Base-by-base conservation (phyloP, 2,329 filamentous ascomycete species). In the Microdochium bolleyi region DNA sequence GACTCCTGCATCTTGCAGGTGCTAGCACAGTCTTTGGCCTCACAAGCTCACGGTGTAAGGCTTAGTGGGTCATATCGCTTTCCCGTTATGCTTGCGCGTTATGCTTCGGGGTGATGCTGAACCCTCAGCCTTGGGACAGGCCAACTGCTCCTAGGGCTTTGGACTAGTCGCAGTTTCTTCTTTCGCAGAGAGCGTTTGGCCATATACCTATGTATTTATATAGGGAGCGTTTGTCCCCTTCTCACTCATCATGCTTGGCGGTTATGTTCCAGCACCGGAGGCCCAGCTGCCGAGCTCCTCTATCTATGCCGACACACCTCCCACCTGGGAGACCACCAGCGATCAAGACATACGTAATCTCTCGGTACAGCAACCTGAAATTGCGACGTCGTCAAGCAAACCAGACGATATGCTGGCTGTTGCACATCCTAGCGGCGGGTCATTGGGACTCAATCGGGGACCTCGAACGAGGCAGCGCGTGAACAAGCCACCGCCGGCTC, bases 401-500 rank as follows among this genome's bases (percentile, higher is more conserved):
- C 21, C 24, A 19, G 52, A 51, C 34, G n/a, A 38, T 16, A 19
- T 38, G 13, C 11, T 16, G 34, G 34, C 34, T 14, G 14, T 16
- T 5, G n/a, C 19, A 22, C 3, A 21, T 8, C 4, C 14, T 11
- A 24, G 9, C 21, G 22, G 14, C 9, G 19, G 16, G 9, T 22
- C 7, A 7, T 19, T 19, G 22, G 41, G 22, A 22, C 5, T 19
- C 9, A 7, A 46, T 5, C 49, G n/a, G 44, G 55, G 51, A 50
- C 60, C 64, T 4, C 60, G 53, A 48, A 62, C 61, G 0, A 57
- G 74, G 46, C 74, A 77, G 53, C 59, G 73, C 37, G 54, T 64
- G 10, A 62, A 69, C 55, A 77, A 75, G 57, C 54, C 70, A 19
- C 67, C 71, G 2, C 65, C 70, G 4, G n/a, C 61, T 2, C 61